Evolutionary conservation across 1,139 yeast genomes (phyloP).

Genomic region (Saccharomycopsis hybrid): DNA sequence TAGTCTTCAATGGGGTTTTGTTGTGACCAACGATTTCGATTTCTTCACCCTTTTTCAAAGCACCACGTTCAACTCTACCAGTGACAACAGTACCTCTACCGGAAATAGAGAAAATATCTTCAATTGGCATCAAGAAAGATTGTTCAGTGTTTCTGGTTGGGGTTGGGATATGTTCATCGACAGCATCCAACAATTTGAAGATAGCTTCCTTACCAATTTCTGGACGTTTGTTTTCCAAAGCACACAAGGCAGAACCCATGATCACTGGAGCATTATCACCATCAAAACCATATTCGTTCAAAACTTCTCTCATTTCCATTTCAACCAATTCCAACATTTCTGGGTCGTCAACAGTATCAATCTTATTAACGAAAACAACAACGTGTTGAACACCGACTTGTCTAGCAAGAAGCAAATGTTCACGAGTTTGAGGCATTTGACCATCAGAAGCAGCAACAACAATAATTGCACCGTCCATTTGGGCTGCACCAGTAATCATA

Average conservation of each 20-base stretch:
- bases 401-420: slow-evolving; percentile 95
- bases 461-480: slow-evolving; percentile 99
- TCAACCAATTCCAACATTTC: slow-evolving; percentile 99
- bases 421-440: slow-evolving; percentile 99
- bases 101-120: slow-evolving; percentile 94
- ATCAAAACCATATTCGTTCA: slow-evolving; percentile 86
- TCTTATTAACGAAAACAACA: slow-evolving; percentile 96
- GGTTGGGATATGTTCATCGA: slow-evolving; percentile 92
- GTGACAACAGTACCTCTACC: slow-evolving; percentile 99
- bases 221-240: slow-evolving; percentile 80
- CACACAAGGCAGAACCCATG: slow-evolving; percentile 98
- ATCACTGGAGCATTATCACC: slow-evolving; percentile 98
- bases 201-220: slow-evolving; percentile 91
- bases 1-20: slow-evolving; percentile 82
- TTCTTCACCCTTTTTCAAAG: slow-evolving; percentile 96
- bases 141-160: slow-evolving; percentile 94
- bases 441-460: slow-evolving; percentile 99
- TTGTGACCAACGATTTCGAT: slow-evolving; percentile 92
- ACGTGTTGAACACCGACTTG: slow-evolving; percentile 98
- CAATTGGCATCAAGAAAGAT: slow-evolving; percentile 96
- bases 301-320: slow-evolving; percentile 99
- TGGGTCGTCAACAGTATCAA: slow-evolving; percentile 95
- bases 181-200: slow-evolving; percentile 78
- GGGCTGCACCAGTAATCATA: slow-evolving; percentile 99
- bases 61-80: slow-evolving; percentile 98